Evolutionary conservation across 2,329 filamentous ascomycete genomes (phyloP).

Genomic region (Aspergillus japonicus): DNA sequence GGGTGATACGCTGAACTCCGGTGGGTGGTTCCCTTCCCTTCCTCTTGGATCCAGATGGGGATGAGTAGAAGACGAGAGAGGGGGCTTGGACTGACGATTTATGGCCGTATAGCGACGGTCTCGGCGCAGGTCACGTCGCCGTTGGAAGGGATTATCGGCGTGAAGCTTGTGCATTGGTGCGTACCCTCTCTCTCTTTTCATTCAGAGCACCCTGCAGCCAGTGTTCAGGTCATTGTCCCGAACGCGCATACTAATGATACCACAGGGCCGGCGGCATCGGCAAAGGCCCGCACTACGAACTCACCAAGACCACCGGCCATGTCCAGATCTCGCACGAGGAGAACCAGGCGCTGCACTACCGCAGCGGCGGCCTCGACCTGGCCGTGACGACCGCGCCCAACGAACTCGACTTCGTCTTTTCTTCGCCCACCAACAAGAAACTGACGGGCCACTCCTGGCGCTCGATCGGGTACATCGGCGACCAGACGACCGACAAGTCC

Average conservation of each 20-base stretch:
- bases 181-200: neutral
- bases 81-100: neutral
- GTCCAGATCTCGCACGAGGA: conserved; percentile 29
- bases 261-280: conserved; percentile 37
- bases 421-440: conserved; percentile 23
- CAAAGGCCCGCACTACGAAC: conserved; percentile 37
- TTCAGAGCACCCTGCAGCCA: too few relatives aligned
- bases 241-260: neutral
- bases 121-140: conserved; percentile 37
- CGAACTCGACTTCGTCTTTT: conserved; percentile 33
- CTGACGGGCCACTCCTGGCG: conserved; percentile 41
- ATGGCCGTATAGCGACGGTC: conserved; percentile 29
- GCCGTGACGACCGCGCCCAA: conserved; percentile 36
- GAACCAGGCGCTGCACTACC: conserved; percentile 29
- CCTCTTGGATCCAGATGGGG: neutral
- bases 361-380: conserved; percentile 34
- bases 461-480: conserved; percentile 41
- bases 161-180: conserved; percentile 41
- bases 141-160: conserved; percentile 39
- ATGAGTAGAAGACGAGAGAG: neutral
- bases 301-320: conserved; percentile 29
- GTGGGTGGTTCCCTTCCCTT: conserved; percentile 18
- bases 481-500: conserved; percentile 34
- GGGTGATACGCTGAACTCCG: conserved; percentile 42
- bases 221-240: too few relatives aligned